Evolutionary conservation across 345 rosid genomes (phyloP), one percentile per base, ranked within the genome.

Genomic region (Salix viminalis): DNA sequence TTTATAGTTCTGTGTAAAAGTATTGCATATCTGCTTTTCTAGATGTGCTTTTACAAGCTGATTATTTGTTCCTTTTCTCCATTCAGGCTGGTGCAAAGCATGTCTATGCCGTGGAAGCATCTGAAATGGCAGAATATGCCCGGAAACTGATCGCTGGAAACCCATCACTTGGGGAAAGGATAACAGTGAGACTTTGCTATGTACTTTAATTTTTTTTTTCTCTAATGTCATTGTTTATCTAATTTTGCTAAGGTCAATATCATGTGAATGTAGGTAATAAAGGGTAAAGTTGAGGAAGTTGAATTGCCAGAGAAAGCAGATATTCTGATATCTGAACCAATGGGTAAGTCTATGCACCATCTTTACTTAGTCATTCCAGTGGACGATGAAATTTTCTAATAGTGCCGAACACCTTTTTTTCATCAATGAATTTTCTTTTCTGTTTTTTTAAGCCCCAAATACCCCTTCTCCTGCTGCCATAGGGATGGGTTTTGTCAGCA

Each of bases 101-200:
- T 92, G 98, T 93, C 65, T 96, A 93, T 87, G 99, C 99, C 64
- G 92, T 96, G 65, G 99, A 96, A 89, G 98, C 99, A 80, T 96
- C 98, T 66, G 99, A 96, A 86, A 96, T 96, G 98, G 93, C 97
- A 64, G 98, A 93, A 67, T 96, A 96, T 86, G 99, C 99, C 58
- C 87, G 94, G 72, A 96, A 88, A 81, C 93, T 96, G 79, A 89
- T 96, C 85, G 90, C 94, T 77, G 98, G 98, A 80, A 93, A 96
- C 84, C 97, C 98, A 60, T 74, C 84, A 7, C 81, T 93, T 71
- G 94, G 89, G 44, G 88, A 93, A 23, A 88, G 93, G 77, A 96
- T 96, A 68, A 96, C 98, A 12, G 99, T 92, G 76, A 84, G 91
- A 79, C 73, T 78, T 26, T 79, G 50, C 76, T 30, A 21, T 67